A percentile compares a stretch with the other conserved stretches of the same genome.
phyloP scores from a whole-genome alignment of 1,139 yeast genomes.

The Arxiozyma heterogenica region DNA sequence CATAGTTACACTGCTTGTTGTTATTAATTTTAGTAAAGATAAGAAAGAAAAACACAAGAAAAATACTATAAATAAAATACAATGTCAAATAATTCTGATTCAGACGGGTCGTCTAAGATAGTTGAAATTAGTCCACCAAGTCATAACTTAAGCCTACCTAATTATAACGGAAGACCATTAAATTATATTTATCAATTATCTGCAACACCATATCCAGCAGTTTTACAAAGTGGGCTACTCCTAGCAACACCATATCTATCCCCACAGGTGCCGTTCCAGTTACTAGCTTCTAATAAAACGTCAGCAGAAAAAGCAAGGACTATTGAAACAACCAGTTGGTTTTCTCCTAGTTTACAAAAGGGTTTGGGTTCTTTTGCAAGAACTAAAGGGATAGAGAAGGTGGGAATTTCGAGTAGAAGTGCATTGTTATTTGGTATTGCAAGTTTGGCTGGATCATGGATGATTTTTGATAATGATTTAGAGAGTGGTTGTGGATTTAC shows the following conservation, averaged over 20 bases:
- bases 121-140: background rate
- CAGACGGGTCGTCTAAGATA: background rate
- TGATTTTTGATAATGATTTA: constrained; percentile 71
- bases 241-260: background rate
- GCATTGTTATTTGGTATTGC: constrained; percentile 54
- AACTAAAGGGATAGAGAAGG: background rate
- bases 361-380: constrained; percentile 3
- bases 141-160: background rate
- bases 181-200: constrained; percentile 2
- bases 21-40: no score
- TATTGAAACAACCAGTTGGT: background rate
- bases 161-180: background rate
- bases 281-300: background rate
- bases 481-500: constrained; percentile 82
- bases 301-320: background rate
- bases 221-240: background rate
- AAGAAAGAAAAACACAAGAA: no score
- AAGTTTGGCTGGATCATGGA: constrained; percentile 69
- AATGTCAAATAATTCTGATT: background rate
- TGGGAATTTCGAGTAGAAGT: background rate
- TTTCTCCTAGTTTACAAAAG: background rate
- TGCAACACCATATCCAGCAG: constrained; percentile 2
- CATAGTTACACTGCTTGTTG: background rate
- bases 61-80: background rate
- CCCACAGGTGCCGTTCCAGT: background rate